Evolutionary conservation across 2,329 filamentous ascomycete species (phyloP).

Genomic region (Hypocreales sp.): DNA sequence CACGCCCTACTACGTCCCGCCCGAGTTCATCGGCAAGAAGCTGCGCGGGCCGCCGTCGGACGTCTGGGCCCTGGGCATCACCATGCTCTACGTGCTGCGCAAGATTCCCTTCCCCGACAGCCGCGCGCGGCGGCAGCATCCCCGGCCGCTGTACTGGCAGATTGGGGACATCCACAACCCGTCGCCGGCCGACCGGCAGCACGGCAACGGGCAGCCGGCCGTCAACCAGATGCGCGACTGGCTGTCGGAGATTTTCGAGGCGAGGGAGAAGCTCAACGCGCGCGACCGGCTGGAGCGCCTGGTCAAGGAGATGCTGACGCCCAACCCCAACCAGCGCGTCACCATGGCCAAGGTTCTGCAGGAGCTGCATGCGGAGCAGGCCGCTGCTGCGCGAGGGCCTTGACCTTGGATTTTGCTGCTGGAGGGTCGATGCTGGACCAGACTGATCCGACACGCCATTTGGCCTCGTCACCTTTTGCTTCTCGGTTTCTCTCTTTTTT

Average conservation of each 20-base stretch:
- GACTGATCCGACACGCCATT: too few relatives aligned
- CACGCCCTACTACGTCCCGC: conserved; percentile 46
- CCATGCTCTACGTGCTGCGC: conserved; percentile 42
- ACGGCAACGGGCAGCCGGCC: conserved; percentile 23
- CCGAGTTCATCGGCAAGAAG: conserved; percentile 41
- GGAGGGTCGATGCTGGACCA: conserved; percentile 1
- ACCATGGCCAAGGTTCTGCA: conserved; percentile 35
- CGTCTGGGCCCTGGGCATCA: conserved; percentile 44
- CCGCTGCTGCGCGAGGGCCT: conserved; percentile 1
- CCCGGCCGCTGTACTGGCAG: conserved; percentile 38
- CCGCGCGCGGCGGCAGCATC: conserved; percentile 29
- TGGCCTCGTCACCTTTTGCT: too few relatives aligned
- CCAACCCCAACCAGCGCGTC: conserved; percentile 34
- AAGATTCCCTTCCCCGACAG: conserved; percentile 40
- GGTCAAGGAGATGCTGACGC: conserved; percentile 36
- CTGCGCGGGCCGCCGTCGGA: conserved; percentile 38
- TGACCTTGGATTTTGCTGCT: not conserved
- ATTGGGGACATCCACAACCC: conserved; percentile 39
- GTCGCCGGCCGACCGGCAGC: conserved; percentile 14
- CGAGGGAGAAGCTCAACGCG: conserved; percentile 26
- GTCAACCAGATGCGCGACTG: conserved; percentile 39
- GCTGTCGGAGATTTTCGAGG: conserved; percentile 36
- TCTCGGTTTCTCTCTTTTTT: too few relatives aligned
- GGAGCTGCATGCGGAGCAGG: conserved; percentile 22
- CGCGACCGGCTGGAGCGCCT: conserved; percentile 34